Base-by-base conservation (phyloP, 371 early-diverging fungal species). In the Lichtheimia ramosa region DNA sequence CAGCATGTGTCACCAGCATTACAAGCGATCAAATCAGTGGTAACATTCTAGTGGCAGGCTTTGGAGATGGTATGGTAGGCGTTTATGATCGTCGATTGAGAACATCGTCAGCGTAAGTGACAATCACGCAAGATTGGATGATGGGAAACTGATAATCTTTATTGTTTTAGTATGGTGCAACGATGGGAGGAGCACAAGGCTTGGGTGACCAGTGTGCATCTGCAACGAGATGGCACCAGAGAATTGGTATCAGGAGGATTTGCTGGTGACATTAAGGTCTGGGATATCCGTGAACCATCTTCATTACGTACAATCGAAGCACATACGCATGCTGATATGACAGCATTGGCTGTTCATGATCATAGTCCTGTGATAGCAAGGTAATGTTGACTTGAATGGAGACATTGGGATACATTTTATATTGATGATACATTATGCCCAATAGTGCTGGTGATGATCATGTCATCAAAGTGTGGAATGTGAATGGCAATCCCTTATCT, bases 21-120 rank as follows among this genome's bases (percentile, higher is more conserved):
- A 87, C 89, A 0, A 86, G 88, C 55, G 92, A 93, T 62, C 81
- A 81, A 60, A 68, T 72, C 3, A 71, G 80, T 7, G 91, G 90
- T 6, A 81, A 89, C 57, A 71, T 90, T 43, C 64, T 95, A 43
- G 74, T 93, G 20, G 91, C 87, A 43, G 94, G 94, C 6, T 92
- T 84, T 78, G 89, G 81, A 10, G 94, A 95, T 76, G 96, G 96
- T 12, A 69, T 81, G 2, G 76, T 95, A n/a, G 79, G 89, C 34
- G 75, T 91, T 1, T 93, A 88, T 68, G 96, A 95, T 68, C 77
- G 87, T 24, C 75, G 95, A 25, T 48, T 83, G 40, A 71, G 75
- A 1, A 71, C 85, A 13, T 69, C 71, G 25, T 75, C 85, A 49
- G 76, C 83, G 79, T 82, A 73, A 56, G 71, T 68, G 16, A 16